These are phyloP conservation scores for Chlorella sp. DNA, from an alignment of 139 green algal genomes.

Conservation along the genomic window DNA sequence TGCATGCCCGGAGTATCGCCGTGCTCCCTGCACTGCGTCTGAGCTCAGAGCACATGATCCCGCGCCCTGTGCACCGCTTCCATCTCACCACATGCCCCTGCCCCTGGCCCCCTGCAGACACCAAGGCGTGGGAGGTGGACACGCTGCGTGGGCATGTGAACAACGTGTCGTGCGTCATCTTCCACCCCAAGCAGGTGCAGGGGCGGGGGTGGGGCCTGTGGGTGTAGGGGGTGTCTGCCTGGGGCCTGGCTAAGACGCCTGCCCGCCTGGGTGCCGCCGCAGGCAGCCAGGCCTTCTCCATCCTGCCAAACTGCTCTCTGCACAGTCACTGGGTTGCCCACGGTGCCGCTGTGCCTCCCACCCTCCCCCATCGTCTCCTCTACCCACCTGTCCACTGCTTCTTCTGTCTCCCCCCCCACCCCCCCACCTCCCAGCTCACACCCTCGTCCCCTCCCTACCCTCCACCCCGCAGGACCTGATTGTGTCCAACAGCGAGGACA, in stretches of 20 bases:
- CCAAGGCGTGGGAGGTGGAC: constrained; percentile 99
- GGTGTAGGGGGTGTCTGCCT: too few species aligned
- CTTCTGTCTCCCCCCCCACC: background rate
- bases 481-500: constrained; percentile 98
- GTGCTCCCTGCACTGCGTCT: background rate
- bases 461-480: constrained; percentile 90
- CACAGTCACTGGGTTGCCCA: too few species aligned
- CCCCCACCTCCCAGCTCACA: too few species aligned
- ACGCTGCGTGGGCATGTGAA: constrained; percentile 99
- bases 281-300: too few species aligned
- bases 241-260: too few species aligned
- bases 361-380: background rate
- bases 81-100: background rate
- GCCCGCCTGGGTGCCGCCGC: too few species aligned
- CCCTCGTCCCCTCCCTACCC: background rate
- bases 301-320: too few species aligned
- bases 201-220: background rate
- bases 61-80: too few species aligned
- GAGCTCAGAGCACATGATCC: too few species aligned
- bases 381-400: background rate
- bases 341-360: too few species aligned
- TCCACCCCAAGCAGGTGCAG: constrained; percentile 91
- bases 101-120: constrained; percentile 74
- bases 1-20: too few species aligned
- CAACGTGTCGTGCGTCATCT: constrained; percentile 99